Evolutionary conservation across 139 green algal species (phyloP), one percentile per base, ranked within the genome.

Genomic region (Micractinium sp.): DNA sequence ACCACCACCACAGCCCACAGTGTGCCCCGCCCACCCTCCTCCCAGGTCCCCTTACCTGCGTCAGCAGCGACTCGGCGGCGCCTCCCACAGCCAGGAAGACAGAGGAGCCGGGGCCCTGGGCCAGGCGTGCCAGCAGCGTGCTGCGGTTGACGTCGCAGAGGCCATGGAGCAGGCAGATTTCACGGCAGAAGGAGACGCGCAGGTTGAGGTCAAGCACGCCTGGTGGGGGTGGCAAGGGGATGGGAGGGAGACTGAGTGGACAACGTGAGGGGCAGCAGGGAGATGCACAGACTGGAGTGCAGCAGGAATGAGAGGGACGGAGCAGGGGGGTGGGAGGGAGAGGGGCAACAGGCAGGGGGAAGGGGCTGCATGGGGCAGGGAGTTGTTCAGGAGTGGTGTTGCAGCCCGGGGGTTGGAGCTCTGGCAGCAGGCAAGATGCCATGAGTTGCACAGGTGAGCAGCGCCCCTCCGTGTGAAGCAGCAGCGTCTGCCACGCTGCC

Each of bases 131-230:
- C 71, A 81, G 85, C 71, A 88, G 85, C 5, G 85, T 88, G 29
- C 41, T 9, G 7, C 69, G 47, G 69, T 82, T 47, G 18, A 88
- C 85, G 41, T 88, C 85, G 85, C 85, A 88, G 19, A 88, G 85
- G 69, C 85, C 85, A 20, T 74, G 71, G 41, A 88, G 69, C 85
- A 88, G 71, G 85, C 85, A 88, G 41, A 88, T 88, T 47, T 88
- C 85, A 33, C 85, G 85, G 71, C 85, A 88, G 85, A 88, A 88
- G 71, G 85, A 41, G 22, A 88, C 85, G 22, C 71, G 19, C 41
- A 88, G 85, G 85, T 88, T 88, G 16, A 88, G 85, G 71, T 73
- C 71, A 7, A 88, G 85, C 85, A 88, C 85, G 13, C 85, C 85
- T 88, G 85, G 14, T 25, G 7, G 63, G 63, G 23, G 63, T 29